Evolutionary conservation across 768 basidiomycete genomes (phyloP).

Genomic region (Nevesoporus exiguus): DNA sequence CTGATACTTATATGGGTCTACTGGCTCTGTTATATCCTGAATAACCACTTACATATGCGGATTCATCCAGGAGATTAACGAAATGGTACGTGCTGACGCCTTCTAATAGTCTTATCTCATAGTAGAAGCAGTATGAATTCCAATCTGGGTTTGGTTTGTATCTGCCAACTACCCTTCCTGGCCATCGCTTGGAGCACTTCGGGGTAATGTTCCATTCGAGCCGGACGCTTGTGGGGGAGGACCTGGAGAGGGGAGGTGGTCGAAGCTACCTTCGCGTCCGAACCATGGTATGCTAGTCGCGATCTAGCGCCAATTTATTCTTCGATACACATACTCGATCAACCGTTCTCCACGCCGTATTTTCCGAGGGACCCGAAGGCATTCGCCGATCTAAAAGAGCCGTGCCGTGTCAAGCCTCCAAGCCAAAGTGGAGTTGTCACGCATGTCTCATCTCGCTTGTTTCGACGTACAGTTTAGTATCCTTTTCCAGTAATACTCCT

Average conservation of each 20-base stretch:
- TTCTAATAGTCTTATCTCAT: background rate
- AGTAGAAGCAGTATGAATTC: conserved; percentile 16
- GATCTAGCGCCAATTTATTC: background rate
- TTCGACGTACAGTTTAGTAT: background rate
- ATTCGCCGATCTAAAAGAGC: no score
- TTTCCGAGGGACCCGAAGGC: no score
- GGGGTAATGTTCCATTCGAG: conserved; percentile 27
- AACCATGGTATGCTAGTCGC: background rate
- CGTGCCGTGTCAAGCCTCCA: no score
- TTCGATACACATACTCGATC: background rate
- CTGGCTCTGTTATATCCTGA: background rate
- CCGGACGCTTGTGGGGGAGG: conserved; percentile 16
- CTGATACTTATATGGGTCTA: background rate
- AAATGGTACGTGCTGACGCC: conserved; percentile 20
- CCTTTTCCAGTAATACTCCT: no score
- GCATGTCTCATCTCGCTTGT: background rate
- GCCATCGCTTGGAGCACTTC: conserved; percentile 24
- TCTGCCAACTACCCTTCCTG: conserved; percentile 17
- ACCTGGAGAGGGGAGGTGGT: conserved; percentile 18
- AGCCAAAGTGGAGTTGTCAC: no score
- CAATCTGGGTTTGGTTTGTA: conserved; percentile 28
- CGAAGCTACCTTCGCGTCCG: background rate
- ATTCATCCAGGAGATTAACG: conserved; percentile 18
- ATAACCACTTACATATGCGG: background rate
- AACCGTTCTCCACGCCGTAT: no score